Percentiles rank a stretch among this genome's conserved stretches.
Conservation (phyloP, 1,284 basidiomycete species). For the Puccinia triticina region DNA sequence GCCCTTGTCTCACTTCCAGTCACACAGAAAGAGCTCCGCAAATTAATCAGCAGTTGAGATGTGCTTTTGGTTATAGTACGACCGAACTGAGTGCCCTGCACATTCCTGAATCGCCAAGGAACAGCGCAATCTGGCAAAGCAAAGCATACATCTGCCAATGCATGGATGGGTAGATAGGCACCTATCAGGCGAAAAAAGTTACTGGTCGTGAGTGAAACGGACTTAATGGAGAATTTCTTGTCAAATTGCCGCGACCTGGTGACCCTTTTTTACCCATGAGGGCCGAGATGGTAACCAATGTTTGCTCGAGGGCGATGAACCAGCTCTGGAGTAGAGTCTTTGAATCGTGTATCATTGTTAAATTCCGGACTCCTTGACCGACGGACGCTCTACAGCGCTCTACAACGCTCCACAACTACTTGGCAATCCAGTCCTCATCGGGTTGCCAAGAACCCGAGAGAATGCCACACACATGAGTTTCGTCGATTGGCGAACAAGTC, state of each 20-base stretch:
- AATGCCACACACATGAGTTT: background rate
- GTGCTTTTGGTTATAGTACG: no score
- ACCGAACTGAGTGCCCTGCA: no score
- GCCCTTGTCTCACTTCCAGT: no score
- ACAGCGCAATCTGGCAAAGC: no score
- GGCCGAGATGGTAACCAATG: background rate
- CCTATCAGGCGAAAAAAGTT: background rate
- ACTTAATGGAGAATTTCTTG: background rate
- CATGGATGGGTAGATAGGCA: no score
- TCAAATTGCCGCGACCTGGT: background rate
- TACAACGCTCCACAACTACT: background rate
- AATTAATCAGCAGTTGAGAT: no score
- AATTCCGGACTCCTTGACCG: background rate
- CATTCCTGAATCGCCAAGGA: no score
- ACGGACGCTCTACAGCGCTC: no score
- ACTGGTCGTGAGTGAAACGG: background rate
- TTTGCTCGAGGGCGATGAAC: slow-evolving; percentile 2
- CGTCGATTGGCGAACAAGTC: background rate
- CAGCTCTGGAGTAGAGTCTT: background rate
- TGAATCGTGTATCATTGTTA: background rate
- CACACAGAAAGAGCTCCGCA: no score
- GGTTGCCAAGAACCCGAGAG: slow-evolving; percentile 12
- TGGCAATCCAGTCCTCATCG: slow-evolving; percentile 2
- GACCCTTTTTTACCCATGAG: background rate
- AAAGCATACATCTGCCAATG: no score